Evolutionary conservation across 2,329 filamentous ascomycete species (phyloP).

Genomic region (Trichoderma sp.): DNA sequence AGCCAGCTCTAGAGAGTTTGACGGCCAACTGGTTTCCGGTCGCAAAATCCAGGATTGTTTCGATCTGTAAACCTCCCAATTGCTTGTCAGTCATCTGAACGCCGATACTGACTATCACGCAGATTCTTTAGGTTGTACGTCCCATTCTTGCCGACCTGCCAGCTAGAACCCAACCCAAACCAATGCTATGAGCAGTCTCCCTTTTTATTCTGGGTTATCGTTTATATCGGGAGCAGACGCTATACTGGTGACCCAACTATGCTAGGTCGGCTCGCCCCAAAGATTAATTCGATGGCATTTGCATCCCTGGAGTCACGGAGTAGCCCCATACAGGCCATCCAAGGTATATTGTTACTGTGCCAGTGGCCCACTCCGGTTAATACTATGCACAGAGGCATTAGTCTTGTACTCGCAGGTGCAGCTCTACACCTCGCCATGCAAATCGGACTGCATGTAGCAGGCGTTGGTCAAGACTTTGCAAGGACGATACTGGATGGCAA

Average conservation of each 20-base stretch:
- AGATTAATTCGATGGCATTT: constrained; percentile 40
- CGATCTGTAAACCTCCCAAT: not conserved
- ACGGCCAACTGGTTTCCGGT: not conserved
- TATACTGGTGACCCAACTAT: constrained; percentile 39
- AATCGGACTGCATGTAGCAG: constrained; percentile 41
- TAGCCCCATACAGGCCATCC: constrained; percentile 32
- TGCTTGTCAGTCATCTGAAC: not conserved
- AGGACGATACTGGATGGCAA: constrained; percentile 36
- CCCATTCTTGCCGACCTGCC: constrained; percentile 1
- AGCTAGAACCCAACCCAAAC: not conserved
- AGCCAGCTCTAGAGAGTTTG: not conserved
- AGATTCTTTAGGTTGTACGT: constrained; percentile 12
- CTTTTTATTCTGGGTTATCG: constrained; percentile 42
- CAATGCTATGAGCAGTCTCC: constrained; percentile 3
- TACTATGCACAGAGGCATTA: constrained; percentile 43
- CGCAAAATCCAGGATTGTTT: constrained; percentile 14
- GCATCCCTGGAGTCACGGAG: constrained; percentile 33
- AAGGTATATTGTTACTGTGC: constrained; percentile 41
- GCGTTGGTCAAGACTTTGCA: constrained; percentile 42
- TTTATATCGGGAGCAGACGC: constrained; percentile 40
- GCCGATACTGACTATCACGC: not conserved
- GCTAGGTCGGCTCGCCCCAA: constrained; percentile 34
- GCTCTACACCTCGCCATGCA: constrained; percentile 43
- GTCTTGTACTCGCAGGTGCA: constrained; percentile 41
- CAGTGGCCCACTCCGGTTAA: constrained; percentile 44